Evolutionary conservation across 2,329 filamentous ascomycete species (phyloP).

Genomic region (Phialocephala sp.): DNA sequence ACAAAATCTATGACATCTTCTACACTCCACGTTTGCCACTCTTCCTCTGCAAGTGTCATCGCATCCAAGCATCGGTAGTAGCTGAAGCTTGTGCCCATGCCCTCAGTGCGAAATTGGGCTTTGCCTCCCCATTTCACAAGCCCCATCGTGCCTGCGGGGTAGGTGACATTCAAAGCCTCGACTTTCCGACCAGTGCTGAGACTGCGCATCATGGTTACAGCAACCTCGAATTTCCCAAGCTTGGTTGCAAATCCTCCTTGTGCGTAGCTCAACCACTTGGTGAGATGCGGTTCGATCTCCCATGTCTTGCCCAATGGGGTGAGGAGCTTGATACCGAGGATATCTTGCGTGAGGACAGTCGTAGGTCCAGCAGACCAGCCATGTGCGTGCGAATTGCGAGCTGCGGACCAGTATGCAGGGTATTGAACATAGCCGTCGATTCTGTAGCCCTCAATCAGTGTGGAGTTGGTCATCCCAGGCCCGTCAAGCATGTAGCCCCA

Average conservation of each 20-base stretch:
- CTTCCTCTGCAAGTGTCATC: slow-evolving; percentile 13
- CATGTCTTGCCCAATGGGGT: slow-evolving; percentile 46
- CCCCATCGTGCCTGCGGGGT: slow-evolving; percentile 38
- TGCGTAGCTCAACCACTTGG: slow-evolving; percentile 44
- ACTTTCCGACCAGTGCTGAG: slow-evolving; percentile 27
- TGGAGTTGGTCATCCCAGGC: slow-evolving; percentile 46
- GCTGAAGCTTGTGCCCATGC: slow-evolving; percentile 22
- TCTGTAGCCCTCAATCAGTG: slow-evolving; percentile 46
- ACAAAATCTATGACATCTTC: slow-evolving; percentile 25
- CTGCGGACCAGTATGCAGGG: slow-evolving; percentile 35
- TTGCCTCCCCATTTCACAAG: slow-evolving; percentile 38
- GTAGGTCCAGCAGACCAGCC: slow-evolving; percentile 56
- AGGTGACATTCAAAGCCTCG: slow-evolving; percentile 37
- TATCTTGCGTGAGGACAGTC: slow-evolving; percentile 50
- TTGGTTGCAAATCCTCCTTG: slow-evolving; percentile 47
- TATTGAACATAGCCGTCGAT: slow-evolving; percentile 48
- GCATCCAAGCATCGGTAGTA: slow-evolving; percentile 29
- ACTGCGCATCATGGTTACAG: slow-evolving; percentile 28
- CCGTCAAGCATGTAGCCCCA: slow-evolving; percentile 61
- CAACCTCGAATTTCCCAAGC: slow-evolving; percentile 45
- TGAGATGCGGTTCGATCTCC: slow-evolving; percentile 48
- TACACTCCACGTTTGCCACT: slow-evolving; percentile 24
- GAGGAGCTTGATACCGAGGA: slow-evolving; percentile 49
- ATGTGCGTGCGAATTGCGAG: slow-evolving; percentile 53
- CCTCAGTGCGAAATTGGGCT: slow-evolving; percentile 24